Conservation (phyloP, 768 basidiomycete genomes). For the Trametes villosa region DNA sequence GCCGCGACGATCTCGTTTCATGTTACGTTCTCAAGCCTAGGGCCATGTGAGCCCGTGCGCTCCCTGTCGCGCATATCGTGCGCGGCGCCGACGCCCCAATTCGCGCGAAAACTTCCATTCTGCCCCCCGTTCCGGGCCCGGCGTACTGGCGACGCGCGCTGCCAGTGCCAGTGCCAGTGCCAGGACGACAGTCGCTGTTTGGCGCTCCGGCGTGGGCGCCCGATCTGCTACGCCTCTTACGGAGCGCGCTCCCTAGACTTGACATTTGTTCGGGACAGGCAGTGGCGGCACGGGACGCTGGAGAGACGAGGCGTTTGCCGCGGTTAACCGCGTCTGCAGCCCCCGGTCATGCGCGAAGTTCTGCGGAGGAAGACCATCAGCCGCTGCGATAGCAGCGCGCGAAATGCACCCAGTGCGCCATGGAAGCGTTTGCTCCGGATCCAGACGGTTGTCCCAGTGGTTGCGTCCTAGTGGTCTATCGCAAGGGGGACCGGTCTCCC, state of each 20-base stretch:
- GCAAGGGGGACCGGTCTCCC: too few species aligned
- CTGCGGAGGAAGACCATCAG: neutral
- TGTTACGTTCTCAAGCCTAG: neutral
- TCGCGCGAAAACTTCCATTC: slow-evolving; percentile 18
- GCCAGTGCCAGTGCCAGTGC: neutral
- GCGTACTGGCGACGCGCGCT: neutral
- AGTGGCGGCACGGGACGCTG: neutral
- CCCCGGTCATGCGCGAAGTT: neutral
- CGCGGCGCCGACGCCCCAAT: slow-evolving; percentile 6
- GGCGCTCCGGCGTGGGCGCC: slow-evolving; percentile 5
- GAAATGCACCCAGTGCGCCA: neutral
- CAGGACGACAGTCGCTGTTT: slow-evolving; percentile 9
- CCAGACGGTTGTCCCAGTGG: neutral
- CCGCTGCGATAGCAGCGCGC: neutral
- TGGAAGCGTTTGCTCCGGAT: neutral
- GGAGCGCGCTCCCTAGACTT: neutral
- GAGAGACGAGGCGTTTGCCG: neutral
- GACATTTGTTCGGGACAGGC: neutral
- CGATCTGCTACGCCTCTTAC: neutral
- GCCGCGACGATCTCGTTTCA: slow-evolving; percentile 4
- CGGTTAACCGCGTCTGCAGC: neutral
- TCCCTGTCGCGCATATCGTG: neutral
- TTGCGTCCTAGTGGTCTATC: too few species aligned
- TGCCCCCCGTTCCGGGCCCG: neutral
- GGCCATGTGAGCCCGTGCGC: slow-evolving; percentile 6